Conservation (phyloP, 768 basidiomycete species). For the Podaxis sp. region DNA sequence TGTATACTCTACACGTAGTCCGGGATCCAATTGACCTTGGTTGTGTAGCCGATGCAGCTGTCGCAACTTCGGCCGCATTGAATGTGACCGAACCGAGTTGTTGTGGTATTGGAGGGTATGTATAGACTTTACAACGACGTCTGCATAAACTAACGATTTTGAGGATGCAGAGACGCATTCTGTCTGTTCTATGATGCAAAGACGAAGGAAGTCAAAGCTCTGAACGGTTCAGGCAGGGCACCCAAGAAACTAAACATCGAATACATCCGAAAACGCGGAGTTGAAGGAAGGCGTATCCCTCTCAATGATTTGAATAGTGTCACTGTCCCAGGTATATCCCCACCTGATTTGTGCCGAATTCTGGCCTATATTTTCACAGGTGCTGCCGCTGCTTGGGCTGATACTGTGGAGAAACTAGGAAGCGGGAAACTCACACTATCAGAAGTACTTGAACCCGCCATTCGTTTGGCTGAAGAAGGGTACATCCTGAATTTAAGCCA, state of each 20-base stretch:
- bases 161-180: conserved; percentile 67
- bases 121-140: conserved; percentile 10
- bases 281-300: conserved; percentile 66
- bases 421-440: conserved; percentile 58
- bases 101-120: conserved; percentile 90
- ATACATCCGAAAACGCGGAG: conserved; percentile 63
- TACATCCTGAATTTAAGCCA: conserved; percentile 23
- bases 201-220: conserved; percentile 74
- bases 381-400: conserved; percentile 93
- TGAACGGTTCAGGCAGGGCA: conserved; percentile 91
- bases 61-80: conserved; percentile 87
- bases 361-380: conserved; percentile 35
- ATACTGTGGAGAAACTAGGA: conserved; percentile 80
- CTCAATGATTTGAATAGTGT: conserved; percentile 82
- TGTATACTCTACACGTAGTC: conserved; percentile 7
- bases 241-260: conserved; percentile 78
- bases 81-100: conserved; percentile 87
- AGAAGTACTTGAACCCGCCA: conserved; percentile 85
- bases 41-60: conserved; percentile 80
- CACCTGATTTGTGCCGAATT: neutral
- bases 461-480: conserved; percentile 90
- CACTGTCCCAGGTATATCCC: conserved; percentile 64
- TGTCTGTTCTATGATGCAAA: conserved; percentile 89
- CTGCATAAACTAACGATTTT: conserved; percentile 4
- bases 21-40: neutral